phyloP scores from a whole-genome alignment of 495 filamentous ascomycete species.

The Aspergillus bertholletiae region DNA sequence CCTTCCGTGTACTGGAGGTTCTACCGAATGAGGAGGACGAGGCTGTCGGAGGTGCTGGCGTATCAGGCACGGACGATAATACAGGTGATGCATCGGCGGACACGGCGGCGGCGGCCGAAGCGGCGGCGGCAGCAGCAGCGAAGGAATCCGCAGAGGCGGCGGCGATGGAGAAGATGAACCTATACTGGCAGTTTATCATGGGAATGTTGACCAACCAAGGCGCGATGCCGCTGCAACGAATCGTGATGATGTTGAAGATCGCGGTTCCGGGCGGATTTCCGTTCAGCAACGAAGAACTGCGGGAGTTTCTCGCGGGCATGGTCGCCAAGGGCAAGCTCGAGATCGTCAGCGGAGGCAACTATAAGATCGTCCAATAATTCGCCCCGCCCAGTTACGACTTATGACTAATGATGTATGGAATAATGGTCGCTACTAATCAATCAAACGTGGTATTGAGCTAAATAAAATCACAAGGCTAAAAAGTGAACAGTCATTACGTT shows the following conservation, averaged over 20 bases:
- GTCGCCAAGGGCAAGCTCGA: conserved; percentile 67
- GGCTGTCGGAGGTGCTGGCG: conserved; percentile 20
- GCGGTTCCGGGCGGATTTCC: conserved; percentile 82
- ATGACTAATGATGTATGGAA: conserved; percentile 5
- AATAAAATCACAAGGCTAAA: neutral
- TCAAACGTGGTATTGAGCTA: conserved; percentile 6
- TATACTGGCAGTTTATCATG: conserved; percentile 88
- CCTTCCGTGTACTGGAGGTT: conserved; percentile 62
- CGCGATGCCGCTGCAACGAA: conserved; percentile 72
- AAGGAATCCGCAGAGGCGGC: conserved; percentile 45
- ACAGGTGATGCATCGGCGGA: conserved; percentile 27
- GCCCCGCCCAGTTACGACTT: neutral
- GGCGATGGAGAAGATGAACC: conserved; percentile 70
- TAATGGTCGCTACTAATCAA: neutral
- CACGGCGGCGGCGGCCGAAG: conserved; percentile 48
- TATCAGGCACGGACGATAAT: conserved; percentile 29
- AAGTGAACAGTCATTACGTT: neutral
- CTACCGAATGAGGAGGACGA: conserved; percentile 47
- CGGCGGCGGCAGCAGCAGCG: conserved; percentile 44
- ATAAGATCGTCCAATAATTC: conserved; percentile 46
- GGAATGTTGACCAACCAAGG: conserved; percentile 94
- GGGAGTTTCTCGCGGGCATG: conserved; percentile 73
- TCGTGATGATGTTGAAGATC: conserved; percentile 92
- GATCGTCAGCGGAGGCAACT: conserved; percentile 66
- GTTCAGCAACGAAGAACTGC: conserved; percentile 71